Percentiles rank a stretch among this genome's conserved stretches.
Evolutionary conservation across 1,284 basidiomycete genomes (phyloP).

Genomic region (Fomitopsis pinicola): DNA sequence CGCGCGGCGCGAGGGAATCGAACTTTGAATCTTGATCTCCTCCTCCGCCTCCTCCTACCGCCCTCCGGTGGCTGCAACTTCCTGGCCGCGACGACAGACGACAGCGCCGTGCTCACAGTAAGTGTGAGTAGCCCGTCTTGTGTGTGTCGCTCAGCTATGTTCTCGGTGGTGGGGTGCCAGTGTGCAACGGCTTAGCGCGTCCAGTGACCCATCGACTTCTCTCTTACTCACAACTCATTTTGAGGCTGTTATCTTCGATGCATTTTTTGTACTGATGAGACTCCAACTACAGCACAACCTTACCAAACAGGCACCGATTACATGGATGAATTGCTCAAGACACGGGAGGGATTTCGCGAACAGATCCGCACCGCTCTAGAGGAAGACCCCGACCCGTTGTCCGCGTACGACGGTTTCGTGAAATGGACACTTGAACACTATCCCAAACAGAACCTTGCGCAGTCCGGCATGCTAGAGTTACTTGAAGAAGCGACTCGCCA

Average conservation of each 20-base stretch:
- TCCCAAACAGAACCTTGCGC: conserved; percentile 33
- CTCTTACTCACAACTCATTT: too few relatives aligned
- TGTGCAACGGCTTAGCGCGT: too few relatives aligned
- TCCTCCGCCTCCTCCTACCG: not conserved
- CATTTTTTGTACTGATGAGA: too few relatives aligned
- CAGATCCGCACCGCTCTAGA: conserved; percentile 35
- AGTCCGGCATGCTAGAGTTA: conserved; percentile 64
- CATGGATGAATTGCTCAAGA: conserved; percentile 25
- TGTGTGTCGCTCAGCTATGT: not conserved
- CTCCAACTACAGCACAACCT: too few relatives aligned
- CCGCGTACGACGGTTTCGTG: conserved; percentile 60
- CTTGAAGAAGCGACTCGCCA: conserved; percentile 74
- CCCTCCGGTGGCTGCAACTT: not conserved
- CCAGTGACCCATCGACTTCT: too few relatives aligned
- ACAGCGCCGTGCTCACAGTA: too few relatives aligned
- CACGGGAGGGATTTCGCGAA: conserved; percentile 31
- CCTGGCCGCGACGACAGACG: not conserved
- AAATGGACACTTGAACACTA: conserved; percentile 66
- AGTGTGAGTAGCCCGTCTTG: not conserved
- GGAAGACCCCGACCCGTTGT: conserved; percentile 71
- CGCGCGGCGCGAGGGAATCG: not conserved
- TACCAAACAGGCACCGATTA: not conserved
- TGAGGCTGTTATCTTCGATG: too few relatives aligned
- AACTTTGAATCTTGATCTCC: not conserved
- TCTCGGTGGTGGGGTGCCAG: too few relatives aligned